phyloP scores from a whole-genome alignment of 768 basidiomycete genomes.

The Naganishia vaughanmartiniae region DNA sequence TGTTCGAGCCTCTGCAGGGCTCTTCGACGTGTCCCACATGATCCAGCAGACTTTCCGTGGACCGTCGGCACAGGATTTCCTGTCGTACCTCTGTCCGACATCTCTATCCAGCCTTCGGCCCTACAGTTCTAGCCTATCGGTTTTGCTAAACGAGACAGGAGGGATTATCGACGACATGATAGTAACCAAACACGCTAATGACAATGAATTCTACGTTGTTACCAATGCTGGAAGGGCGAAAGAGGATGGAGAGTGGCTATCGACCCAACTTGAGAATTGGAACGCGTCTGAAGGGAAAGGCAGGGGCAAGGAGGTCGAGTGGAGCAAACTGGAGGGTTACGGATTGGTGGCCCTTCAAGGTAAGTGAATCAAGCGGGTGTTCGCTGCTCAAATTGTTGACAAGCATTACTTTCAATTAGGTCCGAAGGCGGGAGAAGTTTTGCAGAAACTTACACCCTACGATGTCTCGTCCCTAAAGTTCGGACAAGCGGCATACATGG shows the following conservation, averaged over 20 bases:
- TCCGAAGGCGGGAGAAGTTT: slow-evolving; percentile 73
- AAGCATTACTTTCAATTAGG: slow-evolving; percentile 56
- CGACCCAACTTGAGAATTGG: slow-evolving; percentile 69
- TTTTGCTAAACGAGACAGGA: slow-evolving; percentile 80
- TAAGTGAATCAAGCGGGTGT: slow-evolving; percentile 40
- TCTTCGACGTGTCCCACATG: slow-evolving; percentile 99
- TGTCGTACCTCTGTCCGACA: slow-evolving; percentile 86
- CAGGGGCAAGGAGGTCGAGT: slow-evolving; percentile 61
- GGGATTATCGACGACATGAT: slow-evolving; percentile 97
- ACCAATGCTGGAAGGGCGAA: slow-evolving; percentile 89
- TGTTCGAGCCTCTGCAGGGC: slow-evolving; percentile 72
- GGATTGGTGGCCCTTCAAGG: slow-evolving; percentile 90
- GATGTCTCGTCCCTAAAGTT: slow-evolving; percentile 76
- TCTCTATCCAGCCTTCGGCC: slow-evolving; percentile 66
- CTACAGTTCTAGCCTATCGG: slow-evolving; percentile 79
- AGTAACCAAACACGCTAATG: slow-evolving; percentile 64
- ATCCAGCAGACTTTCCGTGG: slow-evolving; percentile 85
- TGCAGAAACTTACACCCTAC: slow-evolving; percentile 72
- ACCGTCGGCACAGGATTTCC: slow-evolving; percentile 70
- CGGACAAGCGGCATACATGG: slow-evolving; percentile 75
- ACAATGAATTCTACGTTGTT: slow-evolving; percentile 80
- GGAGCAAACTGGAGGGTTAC: slow-evolving; percentile 77
- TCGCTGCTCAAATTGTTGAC: neutral
- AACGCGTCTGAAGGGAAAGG: slow-evolving; percentile 59
- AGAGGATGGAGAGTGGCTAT: slow-evolving; percentile 77